phyloP scores from a whole-genome alignment of 164 flowering plant genomes.

The Kalanchoe fedtschenkoi region DNA sequence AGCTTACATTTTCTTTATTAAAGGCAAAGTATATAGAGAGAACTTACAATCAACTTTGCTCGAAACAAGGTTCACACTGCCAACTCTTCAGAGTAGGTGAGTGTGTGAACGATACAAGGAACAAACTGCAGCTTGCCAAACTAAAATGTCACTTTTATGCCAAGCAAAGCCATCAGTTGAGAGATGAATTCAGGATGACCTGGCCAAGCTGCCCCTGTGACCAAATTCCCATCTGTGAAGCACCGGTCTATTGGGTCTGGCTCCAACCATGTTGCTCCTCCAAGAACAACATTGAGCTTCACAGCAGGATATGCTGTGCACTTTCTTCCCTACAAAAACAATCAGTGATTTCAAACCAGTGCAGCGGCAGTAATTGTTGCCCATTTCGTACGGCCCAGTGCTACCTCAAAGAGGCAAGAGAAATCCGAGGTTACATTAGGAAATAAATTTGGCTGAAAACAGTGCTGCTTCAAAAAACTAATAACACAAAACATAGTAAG shows the following conservation, averaged over 20 bases:
- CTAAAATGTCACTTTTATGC: constrained; percentile 53
- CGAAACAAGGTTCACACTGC: no score
- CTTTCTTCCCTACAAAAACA: constrained; percentile 50
- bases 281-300: constrained; percentile 73
- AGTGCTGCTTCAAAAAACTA: no score
- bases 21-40: no score
- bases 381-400: background rate
- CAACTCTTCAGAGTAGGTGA: no score
- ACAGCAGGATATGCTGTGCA: constrained; percentile 98
- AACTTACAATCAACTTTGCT: no score
- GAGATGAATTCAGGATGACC: constrained; percentile 89
- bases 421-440: no score
- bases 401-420: no score
- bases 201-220: constrained; percentile 99
- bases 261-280: constrained; percentile 86
- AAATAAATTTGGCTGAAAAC: no score
- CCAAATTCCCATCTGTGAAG: constrained; percentile 91
- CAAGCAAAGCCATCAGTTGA: constrained; percentile 71
- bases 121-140: background rate
- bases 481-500: background rate
- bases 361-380: background rate
- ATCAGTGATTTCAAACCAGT: background rate
- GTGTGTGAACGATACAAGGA: background rate
- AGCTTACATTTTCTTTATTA: no score
- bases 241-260: constrained; percentile 84